Conservation (phyloP, 2,329 filamentous ascomycete species). For the Leptographium radiaticola region DNA sequence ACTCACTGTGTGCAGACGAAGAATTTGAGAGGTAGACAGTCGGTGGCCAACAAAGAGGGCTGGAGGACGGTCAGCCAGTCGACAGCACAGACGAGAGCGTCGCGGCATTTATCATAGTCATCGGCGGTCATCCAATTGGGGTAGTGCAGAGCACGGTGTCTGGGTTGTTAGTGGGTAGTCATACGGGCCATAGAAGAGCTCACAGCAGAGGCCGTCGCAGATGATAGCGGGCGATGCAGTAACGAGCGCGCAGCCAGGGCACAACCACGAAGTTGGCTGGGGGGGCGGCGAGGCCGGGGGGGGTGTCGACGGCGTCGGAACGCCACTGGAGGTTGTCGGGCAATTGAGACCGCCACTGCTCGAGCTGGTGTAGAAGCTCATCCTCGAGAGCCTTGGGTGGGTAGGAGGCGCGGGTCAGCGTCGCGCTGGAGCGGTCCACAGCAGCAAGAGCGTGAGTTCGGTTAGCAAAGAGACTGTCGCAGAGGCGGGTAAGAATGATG, state of each 20-base stretch:
- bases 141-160: slow-evolving; percentile 12
- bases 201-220: slow-evolving; percentile 10
- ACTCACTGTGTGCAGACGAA: slow-evolving; percentile 12
- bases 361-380: slow-evolving; percentile 40
- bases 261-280: slow-evolving; percentile 9
- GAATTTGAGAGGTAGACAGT: slow-evolving; percentile 10
- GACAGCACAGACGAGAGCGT: slow-evolving; percentile 7
- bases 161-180: neutral
- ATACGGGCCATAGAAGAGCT: neutral
- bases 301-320: neutral
- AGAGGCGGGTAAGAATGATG: slow-evolving; percentile 39
- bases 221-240: slow-evolving; percentile 12
- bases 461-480: slow-evolving; percentile 25
- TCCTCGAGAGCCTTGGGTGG: slow-evolving; percentile 33
- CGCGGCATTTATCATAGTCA: slow-evolving; percentile 12
- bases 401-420: slow-evolving; percentile 17
- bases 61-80: slow-evolving; percentile 9
- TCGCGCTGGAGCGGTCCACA: neutral
- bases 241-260: slow-evolving; percentile 12
- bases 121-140: slow-evolving; percentile 10
- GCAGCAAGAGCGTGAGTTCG: neutral
- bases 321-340: slow-evolving; percentile 17
- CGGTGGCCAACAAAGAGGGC: slow-evolving; percentile 1
- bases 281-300: neutral
- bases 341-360: slow-evolving; percentile 39